phyloP scores from a whole-genome alignment of 495 filamentous ascomycete genomes.

The Lophiostoma macrostomum region DNA sequence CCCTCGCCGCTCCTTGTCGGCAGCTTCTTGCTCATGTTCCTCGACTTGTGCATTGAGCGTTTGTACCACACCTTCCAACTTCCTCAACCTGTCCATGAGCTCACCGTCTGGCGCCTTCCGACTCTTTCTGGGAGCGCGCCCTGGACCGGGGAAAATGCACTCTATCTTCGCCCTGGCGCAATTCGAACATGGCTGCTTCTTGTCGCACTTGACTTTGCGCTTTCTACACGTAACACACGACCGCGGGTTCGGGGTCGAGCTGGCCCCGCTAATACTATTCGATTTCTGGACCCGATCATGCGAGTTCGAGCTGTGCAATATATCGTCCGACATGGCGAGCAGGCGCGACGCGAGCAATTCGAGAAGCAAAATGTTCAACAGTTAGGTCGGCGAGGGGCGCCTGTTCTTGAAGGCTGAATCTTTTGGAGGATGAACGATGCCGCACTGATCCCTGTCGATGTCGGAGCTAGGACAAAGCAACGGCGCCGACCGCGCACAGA shows the following conservation, averaged over 20 bases:
- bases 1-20: neutral
- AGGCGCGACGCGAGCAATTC: too few species aligned
- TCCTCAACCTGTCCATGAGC: slow-evolving; percentile 70
- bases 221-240: slow-evolving; percentile 82
- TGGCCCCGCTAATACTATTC: slow-evolving; percentile 11
- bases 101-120: slow-evolving; percentile 71
- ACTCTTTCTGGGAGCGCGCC: slow-evolving; percentile 70
- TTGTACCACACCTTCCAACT: slow-evolving; percentile 79
- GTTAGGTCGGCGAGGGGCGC: too few species aligned
- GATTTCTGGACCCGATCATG: slow-evolving; percentile 22
- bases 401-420: too few species aligned
- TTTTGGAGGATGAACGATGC: too few species aligned
- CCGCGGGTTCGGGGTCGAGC: slow-evolving; percentile 45
- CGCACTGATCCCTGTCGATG: too few species aligned
- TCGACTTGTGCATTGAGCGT: slow-evolving; percentile 52
- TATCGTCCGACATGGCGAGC: slow-evolving; percentile 16
- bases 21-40: slow-evolving; percentile 34
- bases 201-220: slow-evolving; percentile 87
- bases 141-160: slow-evolving; percentile 81
- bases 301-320: slow-evolving; percentile 10
- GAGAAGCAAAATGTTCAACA: too few species aligned
- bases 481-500: too few species aligned
- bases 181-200: slow-evolving; percentile 77
- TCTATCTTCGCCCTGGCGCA: slow-evolving; percentile 74
- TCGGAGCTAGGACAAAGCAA: too few species aligned